Percentiles rank a stretch among this genome's conserved stretches.
Evolutionary conservation across 306 rosid genomes (phyloP).

Genomic region (Morella rubra): DNA sequence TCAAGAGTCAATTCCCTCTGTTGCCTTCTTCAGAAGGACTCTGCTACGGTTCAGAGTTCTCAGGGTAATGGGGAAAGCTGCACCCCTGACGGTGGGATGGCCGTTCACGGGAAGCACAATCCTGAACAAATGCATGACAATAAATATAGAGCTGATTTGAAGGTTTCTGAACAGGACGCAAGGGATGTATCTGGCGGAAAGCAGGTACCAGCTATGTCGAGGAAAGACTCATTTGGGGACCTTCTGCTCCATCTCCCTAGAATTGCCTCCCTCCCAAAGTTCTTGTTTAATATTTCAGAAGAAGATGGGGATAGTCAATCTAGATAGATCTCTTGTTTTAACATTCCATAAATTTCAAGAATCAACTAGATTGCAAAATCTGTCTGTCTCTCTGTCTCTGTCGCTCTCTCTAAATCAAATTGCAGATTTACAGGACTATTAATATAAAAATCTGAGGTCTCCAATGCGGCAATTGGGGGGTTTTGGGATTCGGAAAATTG

Average conservation of each 20-base stretch:
- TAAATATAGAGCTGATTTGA: conserved; percentile 28
- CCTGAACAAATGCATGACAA: conserved; percentile 24
- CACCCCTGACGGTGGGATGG: conserved; percentile 33
- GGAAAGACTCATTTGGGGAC: conserved; percentile 80
- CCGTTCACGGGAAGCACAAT: conserved; percentile 26
- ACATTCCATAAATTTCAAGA: conserved; percentile 6
- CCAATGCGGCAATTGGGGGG: conserved; percentile 21
- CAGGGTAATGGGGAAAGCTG: conserved; percentile 28
- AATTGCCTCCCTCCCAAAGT: conserved; percentile 67
- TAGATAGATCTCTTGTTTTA: conserved; percentile 25
- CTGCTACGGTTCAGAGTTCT: conserved; percentile 41
- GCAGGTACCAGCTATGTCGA: conserved; percentile 58
- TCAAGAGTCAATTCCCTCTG: conserved; percentile 83
- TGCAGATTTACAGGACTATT: conserved; percentile 14
- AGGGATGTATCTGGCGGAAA: conserved; percentile 43
- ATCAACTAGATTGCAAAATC: conserved; percentile 17
- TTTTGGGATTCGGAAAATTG: conserved; percentile 59
- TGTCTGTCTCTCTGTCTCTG: background rate
- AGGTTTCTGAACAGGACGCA: conserved; percentile 38
- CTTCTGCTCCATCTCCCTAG: conserved; percentile 75
- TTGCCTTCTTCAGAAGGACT: conserved; percentile 81
- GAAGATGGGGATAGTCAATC: conserved; percentile 48
- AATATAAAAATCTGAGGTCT: conserved; percentile 9
- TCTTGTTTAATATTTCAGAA: conserved; percentile 68
- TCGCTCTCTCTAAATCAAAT: background rate